Base-by-base conservation (phyloP, 2,329 filamentous ascomycete genomes). In the Microcyclosporella mali region DNA sequence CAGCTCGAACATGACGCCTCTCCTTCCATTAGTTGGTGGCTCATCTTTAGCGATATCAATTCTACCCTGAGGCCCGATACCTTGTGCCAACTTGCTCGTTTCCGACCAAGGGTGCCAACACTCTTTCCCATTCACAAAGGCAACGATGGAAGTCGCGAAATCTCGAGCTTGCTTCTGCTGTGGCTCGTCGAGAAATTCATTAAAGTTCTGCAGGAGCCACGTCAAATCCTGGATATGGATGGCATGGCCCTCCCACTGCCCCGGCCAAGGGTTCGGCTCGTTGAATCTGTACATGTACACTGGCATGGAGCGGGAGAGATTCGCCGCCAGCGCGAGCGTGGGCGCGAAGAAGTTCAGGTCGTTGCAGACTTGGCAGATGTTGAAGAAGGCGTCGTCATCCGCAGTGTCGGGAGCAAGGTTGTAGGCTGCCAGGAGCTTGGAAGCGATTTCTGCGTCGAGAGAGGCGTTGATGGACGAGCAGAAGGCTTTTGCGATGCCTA, bases 341-440 rank as follows among this genome's bases (percentile, higher is more conserved):
- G 72, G 64, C 1, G 69, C 67, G 40, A 69, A 69, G 56, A 72
- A 75, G 6, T 56, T 56, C 27, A 74, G 65, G 41, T 76, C 73
- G 15, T 65, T 67, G 11, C 60, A 58, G 39, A 73, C 71, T 10
- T 67, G 56, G 2, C 74, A 56, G 25, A 75, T 60, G 1, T 56
- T 58, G 3, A 60, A 47, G 15, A 72, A 61, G 0, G 68, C 70
- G n/a, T 67, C 62, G 40, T 74, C 70, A 37, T 74, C 70, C 3
- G 58, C 32, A 0, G 62, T 60, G 3, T 56, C 49, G 6, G 61
- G 39, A 1, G 56, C 53, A 42, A 73, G 65, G 1, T 60, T 54
- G 50, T 76, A 76, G 3, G 59, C 55, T 2, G 58, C 51, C 1
- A 73, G 55, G 2, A 69, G 46, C 14, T 40, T 43, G 4, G 42